Percentiles rank a stretch among this genome's conserved stretches.
phyloP scores from a whole-genome alignment of 495 filamentous ascomycete genomes.

The Podospora conica region DNA sequence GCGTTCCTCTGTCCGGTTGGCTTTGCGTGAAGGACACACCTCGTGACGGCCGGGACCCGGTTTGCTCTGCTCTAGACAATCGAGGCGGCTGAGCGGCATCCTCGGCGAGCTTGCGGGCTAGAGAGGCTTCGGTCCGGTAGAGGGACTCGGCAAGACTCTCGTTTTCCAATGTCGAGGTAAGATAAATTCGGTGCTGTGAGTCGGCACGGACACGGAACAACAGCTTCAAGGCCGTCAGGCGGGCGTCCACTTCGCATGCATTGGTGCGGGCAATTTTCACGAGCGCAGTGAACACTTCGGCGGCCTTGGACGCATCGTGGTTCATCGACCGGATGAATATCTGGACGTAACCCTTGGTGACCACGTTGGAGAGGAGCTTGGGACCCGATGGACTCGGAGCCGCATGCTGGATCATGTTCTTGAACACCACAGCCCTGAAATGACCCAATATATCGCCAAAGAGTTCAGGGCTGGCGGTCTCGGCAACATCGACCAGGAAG shows the following conservation, averaged over 20 bases:
- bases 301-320: constrained; percentile 45
- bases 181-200: constrained; percentile 61
- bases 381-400: constrained; percentile 27
- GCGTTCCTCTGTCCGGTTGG: constrained; percentile 32
- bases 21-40: constrained; percentile 44
- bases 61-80: constrained; percentile 31
- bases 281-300: constrained; percentile 47
- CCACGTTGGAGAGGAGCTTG: constrained; percentile 43
- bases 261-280: constrained; percentile 53
- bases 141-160: constrained; percentile 65
- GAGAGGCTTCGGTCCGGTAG: constrained; percentile 56
- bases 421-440: constrained; percentile 38
- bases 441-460: constrained; percentile 49
- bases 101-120: constrained; percentile 45
- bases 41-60: constrained; percentile 33
- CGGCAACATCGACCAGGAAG: constrained; percentile 46
- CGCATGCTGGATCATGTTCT: constrained; percentile 33
- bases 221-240: constrained; percentile 74
- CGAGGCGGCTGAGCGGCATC: constrained; percentile 40
- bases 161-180: constrained; percentile 59
- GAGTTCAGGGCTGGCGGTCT: constrained; percentile 38
- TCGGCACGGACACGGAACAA: constrained; percentile 81
- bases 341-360: constrained; percentile 49
- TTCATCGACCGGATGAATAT: constrained; percentile 59
- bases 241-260: constrained; percentile 56